phyloP scores from a whole-genome alignment of 306 rosid species.

The Boehmeria nivea region DNA sequence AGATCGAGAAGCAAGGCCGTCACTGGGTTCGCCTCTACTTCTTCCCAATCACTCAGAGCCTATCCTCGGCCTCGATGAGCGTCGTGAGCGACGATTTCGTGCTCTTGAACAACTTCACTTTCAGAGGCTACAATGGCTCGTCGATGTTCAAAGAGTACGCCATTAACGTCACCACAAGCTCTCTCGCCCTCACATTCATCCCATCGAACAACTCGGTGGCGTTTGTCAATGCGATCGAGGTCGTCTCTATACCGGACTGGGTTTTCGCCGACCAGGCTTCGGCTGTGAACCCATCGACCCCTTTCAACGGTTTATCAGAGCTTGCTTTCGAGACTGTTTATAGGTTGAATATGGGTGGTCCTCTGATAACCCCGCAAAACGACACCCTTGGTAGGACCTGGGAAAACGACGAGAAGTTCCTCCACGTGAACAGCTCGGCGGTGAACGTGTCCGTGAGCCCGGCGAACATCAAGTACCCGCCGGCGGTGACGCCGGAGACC shows the following conservation, averaged over 20 bases:
- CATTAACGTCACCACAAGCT: conserved; percentile 58
- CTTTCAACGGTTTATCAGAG: conserved; percentile 59
- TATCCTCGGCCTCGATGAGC: conserved; percentile 61
- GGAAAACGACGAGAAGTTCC: conserved; percentile 77
- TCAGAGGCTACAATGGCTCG: conserved; percentile 59
- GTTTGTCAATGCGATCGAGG: conserved; percentile 91
- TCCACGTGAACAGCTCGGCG: conserved; percentile 75
- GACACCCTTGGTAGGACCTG: conserved; percentile 91
- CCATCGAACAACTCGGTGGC: conserved; percentile 67
- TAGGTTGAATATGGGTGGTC: conserved; percentile 82
- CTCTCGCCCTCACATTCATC: conserved; percentile 57
- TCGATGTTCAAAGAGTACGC: conserved; percentile 79
- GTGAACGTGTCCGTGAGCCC: conserved; percentile 54
- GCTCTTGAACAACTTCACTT: conserved; percentile 67
- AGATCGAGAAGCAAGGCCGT: conserved; percentile 47
- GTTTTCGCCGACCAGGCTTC: conserved; percentile 73
- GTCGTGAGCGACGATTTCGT: conserved; percentile 76
- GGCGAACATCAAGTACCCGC: conserved; percentile 46
- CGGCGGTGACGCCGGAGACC: conserved; percentile 51
- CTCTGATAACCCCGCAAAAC: conserved; percentile 64
- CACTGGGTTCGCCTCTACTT: conserved; percentile 90
- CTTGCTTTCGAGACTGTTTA: conserved; percentile 75
- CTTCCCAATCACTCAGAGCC: conserved; percentile 48
- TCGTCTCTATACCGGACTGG: conserved; percentile 70
- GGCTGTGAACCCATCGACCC: conserved; percentile 49